Base-by-base conservation (phyloP, 768 basidiomycete genomes). In the Chalciporus pseudorubinellus region DNA sequence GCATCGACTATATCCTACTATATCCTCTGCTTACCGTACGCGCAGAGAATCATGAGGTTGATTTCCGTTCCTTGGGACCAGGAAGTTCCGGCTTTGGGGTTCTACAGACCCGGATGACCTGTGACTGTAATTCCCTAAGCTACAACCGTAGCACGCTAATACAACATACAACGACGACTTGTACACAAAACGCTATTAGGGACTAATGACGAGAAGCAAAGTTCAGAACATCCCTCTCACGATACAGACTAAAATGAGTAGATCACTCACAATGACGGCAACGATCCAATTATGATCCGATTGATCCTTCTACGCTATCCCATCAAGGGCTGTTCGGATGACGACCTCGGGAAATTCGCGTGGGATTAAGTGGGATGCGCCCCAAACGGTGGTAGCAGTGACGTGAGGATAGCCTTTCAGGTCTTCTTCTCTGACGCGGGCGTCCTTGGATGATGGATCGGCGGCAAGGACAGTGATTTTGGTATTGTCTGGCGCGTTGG, bases 301-400 rank as follows among this genome's bases (percentile, higher is more conserved):
- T 4, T 48, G 31, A 12, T 40, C 39, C 16, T 8, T 20, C 28
- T 3, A 36, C 11, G 51, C 31, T 0, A 16, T 11, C 14, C 47
- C 40, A 31, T 40, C 31, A 5, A 59, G 50, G n/a, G 53, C 58
- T 18, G 52, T 48, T 21, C 39, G 53, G 6, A 66, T 24, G 13
- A 65, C 13, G 13, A 46, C 42, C 16, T 52, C 16, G 4, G 63
- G 58, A 21, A 10, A 39, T 21, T 66, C 64, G 5, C 48, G 4
- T 1, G 38, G 53, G 6, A 66, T 58, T 10, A 41, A 1, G 49
- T 63, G 63, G 8, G 55, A 54, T 13, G 53, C 34, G 13, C 51
- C 56, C 49, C 49, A 48, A 9, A 53, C 39, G 1, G 48, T 53
- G 39, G 29, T 44, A 7, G 31, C 44, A 2, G 11, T 18, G 13